Conservation (phyloP, 2,329 filamentous ascomycete species). For the Davidsoniella eucalypti region DNA sequence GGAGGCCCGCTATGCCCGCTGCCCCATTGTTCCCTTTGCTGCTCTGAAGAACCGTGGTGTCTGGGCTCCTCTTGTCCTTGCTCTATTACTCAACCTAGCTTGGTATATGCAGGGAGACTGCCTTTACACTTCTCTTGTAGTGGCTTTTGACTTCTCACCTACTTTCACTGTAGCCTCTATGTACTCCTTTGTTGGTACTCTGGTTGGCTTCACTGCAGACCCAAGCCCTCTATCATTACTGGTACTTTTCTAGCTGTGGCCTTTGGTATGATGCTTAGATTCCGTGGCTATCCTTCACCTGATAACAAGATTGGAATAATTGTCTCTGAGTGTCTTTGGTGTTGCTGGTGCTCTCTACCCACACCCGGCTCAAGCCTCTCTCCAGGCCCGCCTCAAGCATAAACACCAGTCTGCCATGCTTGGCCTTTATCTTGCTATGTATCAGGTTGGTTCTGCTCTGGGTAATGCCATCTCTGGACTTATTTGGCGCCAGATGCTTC, state of each 20-base stretch:
- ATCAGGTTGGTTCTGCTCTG: constrained; percentile 32
- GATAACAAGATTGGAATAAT: constrained; percentile 20
- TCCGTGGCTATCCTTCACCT: constrained; percentile 32
- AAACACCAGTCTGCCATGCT: no score
- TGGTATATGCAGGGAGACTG: constrained; percentile 51
- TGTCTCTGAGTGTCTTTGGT: constrained; percentile 37
- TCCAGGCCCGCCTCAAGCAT: no score
- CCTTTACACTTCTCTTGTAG: constrained; percentile 43
- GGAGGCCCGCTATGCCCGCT: constrained; percentile 27
- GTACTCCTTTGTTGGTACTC: constrained; percentile 39
- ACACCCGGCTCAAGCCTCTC: constrained; percentile 20
- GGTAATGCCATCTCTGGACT: constrained; percentile 44
- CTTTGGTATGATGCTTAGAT: constrained; percentile 46
- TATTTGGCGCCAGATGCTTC: constrained; percentile 44
- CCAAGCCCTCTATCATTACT: constrained; percentile 46
- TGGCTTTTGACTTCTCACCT: constrained; percentile 43
- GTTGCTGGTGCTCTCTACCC: constrained; percentile 47
- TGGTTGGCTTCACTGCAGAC: constrained; percentile 39
- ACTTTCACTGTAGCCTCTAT: constrained; percentile 42
- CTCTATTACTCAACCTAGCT: constrained; percentile 33
- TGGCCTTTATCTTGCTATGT: no score
- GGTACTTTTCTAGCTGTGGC: constrained; percentile 49
- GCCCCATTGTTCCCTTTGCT: constrained; percentile 34
- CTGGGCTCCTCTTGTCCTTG: no score
- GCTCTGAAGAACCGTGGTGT: no score